Base-by-base conservation (phyloP, 2,329 filamentous ascomycete species). In the Escovopsis weberi region DNA sequence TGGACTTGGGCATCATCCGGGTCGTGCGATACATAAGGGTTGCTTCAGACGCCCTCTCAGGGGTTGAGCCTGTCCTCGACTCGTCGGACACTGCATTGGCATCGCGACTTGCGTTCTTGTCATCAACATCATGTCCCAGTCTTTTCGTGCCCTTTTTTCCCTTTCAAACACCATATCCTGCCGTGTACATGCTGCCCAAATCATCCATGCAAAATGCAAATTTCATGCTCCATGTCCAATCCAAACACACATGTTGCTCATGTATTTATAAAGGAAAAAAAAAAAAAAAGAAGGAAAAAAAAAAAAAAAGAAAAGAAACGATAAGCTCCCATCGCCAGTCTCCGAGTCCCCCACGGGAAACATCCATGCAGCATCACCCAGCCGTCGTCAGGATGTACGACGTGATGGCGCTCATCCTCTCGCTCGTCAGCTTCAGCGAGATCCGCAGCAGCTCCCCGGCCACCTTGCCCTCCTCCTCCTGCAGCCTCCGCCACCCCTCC, bases 341-440 rank as follows among this genome's bases (percentile, higher is more conserved):
- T 23, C 23, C 23, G 23, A 23, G 23, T 23, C 23, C 33, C 12
- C 33, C 33, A 6, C 6, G 9, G 33, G 4, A 9, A 34, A 12
- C 33, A 34, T 34, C 33, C 15, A 4, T 6, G 6, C 23, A 23
- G 23, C 23, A 37, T 23, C 51, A 72, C 33, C 66, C 67, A 37
- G 68, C 69, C 55, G 67, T 68, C 9, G 68, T 70, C 51, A 72
- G 47, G 26, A 70, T 69, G 43, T 72, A 70, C 38, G 66, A 68
- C 6, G 77, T 82, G 52, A 82, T 79, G 6, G 75, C 72, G 47
- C 65, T 70, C 86, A 96, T 94, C 51, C 91, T 73, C 71, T 98
- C 91, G 44, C 82, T 93, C 36, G 89, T 96, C 59, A 98, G 63
- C 68, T 94, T 95, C 57, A 98, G 61, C n/a, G 83, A 84, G 40